Conservation (phyloP, 768 basidiomycete species). For the Amanita jacksonii region DNA sequence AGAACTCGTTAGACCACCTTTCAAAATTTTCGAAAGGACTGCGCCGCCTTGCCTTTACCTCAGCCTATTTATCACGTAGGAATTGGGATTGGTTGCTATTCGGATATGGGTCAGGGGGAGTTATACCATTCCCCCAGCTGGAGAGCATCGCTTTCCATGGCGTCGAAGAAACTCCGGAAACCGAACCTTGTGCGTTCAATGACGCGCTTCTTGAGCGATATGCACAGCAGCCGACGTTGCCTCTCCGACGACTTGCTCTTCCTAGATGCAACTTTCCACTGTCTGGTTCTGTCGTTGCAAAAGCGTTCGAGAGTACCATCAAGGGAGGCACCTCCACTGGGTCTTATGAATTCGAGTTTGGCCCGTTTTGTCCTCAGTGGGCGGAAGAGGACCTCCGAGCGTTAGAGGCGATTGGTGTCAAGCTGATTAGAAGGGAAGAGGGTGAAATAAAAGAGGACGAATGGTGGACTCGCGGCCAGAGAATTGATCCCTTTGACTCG, state of each 20-base stretch:
- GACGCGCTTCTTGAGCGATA: neutral
- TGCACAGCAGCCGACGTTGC: neutral
- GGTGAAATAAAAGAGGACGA: neutral
- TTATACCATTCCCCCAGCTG: neutral
- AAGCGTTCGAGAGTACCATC: neutral
- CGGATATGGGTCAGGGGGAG: neutral
- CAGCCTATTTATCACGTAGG: neutral
- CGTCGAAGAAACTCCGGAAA: neutral
- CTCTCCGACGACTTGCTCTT: neutral
- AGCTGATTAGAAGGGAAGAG: neutral
- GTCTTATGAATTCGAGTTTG: neutral
- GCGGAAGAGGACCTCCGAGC: neutral
- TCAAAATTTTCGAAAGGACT: neutral
- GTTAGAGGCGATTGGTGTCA: neutral
- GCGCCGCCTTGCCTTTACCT: neutral
- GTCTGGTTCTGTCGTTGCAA: neutral
- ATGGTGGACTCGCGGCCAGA: neutral
- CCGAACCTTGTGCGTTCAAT: neutral
- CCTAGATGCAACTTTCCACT: neutral
- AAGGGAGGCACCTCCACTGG: neutral
- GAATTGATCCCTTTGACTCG: no score
- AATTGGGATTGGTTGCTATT: neutral
- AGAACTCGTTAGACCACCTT: neutral
- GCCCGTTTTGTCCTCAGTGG: neutral
- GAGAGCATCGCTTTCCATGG: neutral